These are phyloP conservation scores for Butyriboletus loyo DNA, from an alignment of 768 basidiomycete genomes.

Conservation along the genomic window DNA sequence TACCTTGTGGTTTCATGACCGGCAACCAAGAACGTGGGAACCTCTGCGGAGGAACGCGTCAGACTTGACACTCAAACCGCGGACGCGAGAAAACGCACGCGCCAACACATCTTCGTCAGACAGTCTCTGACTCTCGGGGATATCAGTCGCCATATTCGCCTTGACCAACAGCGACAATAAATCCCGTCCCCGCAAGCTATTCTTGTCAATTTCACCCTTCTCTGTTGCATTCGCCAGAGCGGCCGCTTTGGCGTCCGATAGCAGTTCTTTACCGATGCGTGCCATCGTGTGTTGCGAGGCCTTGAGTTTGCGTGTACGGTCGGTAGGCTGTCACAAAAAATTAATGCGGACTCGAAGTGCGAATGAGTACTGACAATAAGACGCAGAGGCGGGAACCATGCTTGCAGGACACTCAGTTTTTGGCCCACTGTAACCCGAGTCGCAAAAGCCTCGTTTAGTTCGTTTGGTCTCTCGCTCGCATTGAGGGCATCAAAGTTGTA, in stretches of 20 bases:
- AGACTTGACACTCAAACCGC: neutral
- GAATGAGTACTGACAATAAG: constrained; percentile 30
- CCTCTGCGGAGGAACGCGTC: constrained; percentile 36
- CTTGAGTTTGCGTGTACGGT: constrained; percentile 13
- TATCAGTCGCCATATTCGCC: constrained; percentile 62
- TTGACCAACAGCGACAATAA: constrained; percentile 57
- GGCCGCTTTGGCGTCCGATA: constrained; percentile 46
- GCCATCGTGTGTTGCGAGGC: constrained; percentile 41
- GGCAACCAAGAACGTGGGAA: constrained; percentile 57
- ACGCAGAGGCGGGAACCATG: constrained; percentile 37
- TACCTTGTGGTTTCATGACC: constrained; percentile 60
- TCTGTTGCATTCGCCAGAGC: constrained; percentile 24
- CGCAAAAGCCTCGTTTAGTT: constrained; percentile 32
- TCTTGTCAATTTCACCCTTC: constrained; percentile 33
- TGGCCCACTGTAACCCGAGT: constrained; percentile 17
- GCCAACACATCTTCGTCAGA: constrained; percentile 61
- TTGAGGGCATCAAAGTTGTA: constrained; percentile 34
- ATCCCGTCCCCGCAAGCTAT: constrained; percentile 43
- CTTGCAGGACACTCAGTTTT: constrained; percentile 24
- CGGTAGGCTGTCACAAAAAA: constrained; percentile 19
- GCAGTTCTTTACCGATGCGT: constrained; percentile 48
- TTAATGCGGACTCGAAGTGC: neutral
- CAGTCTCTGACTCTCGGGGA: constrained; percentile 52
- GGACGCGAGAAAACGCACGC: constrained; percentile 34
- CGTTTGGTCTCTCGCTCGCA: constrained; percentile 24